Evolutionary conservation across 148 eudicot genomes (phyloP).

Genomic region (Amaranthus hypochondriacus): DNA sequence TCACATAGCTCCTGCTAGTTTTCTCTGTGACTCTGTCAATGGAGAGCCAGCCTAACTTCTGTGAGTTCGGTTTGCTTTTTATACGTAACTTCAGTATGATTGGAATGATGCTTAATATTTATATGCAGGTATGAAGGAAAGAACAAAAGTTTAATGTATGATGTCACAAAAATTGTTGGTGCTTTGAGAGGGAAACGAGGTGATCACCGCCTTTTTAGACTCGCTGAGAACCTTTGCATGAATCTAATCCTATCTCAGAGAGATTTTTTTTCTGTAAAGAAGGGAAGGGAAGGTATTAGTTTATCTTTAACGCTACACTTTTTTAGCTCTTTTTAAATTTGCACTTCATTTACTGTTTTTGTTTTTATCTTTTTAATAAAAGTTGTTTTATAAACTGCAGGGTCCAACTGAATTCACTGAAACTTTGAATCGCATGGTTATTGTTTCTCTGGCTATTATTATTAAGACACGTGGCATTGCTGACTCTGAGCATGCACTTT

Average conservation of each 20-base stretch:
- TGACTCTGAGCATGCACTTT: constrained; percentile 82
- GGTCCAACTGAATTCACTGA: constrained; percentile 96
- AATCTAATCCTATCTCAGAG: constrained; percentile 76
- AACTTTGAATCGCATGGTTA: constrained; percentile 76
- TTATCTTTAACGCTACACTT: not conserved
- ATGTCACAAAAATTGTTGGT: constrained; percentile 79
- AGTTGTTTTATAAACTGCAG: constrained; percentile 31
- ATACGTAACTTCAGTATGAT: not conserved
- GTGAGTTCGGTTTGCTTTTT: not conserved
- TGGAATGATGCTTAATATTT: constrained; percentile 10
- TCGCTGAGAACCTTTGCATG: constrained; percentile 96
- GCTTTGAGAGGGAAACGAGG: constrained; percentile 88
- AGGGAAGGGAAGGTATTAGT: constrained; percentile 78
- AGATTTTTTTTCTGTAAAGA: constrained; percentile 80
- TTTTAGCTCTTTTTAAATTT: not conserved
- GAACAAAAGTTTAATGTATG: constrained; percentile 86
- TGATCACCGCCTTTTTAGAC: constrained; percentile 88
- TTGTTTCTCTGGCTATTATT: constrained; percentile 76
- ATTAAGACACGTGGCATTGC: constrained; percentile 96
- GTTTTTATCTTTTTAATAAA: not conserved
- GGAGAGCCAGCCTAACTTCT: not conserved
- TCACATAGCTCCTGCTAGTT: not conserved
- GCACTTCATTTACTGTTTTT: not conserved
- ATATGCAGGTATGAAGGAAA: constrained; percentile 83
- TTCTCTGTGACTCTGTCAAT: no score